A percentile compares a stretch with the other conserved stretches of the same genome.
Evolutionary conservation across 2,329 filamentous ascomycete species (phyloP).

Genomic region (Cordyceps tenuipes): DNA sequence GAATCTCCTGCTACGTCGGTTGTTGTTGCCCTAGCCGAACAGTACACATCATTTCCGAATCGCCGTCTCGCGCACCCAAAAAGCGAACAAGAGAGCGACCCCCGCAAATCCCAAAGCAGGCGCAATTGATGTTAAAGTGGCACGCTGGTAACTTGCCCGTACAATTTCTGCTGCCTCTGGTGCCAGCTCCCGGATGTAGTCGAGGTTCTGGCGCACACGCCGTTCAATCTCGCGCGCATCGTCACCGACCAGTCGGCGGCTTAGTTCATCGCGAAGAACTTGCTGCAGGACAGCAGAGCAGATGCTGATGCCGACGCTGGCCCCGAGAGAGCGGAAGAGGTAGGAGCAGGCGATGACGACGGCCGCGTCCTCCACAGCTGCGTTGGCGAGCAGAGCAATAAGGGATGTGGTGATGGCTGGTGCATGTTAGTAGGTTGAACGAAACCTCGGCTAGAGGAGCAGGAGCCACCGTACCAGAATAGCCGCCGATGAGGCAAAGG

Average conservation of each 20-base stretch:
- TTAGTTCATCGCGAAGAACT: conserved; percentile 50
- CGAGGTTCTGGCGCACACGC: conserved; percentile 60
- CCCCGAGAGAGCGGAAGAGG: conserved; percentile 70
- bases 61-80: conserved; percentile 51
- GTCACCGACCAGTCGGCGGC: conserved; percentile 44
- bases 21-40: no score
- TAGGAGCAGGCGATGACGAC: conserved; percentile 73
- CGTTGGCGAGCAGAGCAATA: conserved; percentile 64
- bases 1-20: no score
- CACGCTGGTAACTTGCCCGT: conserved; percentile 53
- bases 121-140: conserved; percentile 32
- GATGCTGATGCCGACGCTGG: conserved; percentile 66
- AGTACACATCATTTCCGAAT: background rate
- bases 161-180: conserved; percentile 52
- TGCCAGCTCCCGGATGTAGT: conserved; percentile 58
- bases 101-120: conserved; percentile 29
- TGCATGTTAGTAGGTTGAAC: background rate
- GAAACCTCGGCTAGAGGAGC: background rate
- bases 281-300: conserved; percentile 66
- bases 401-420: conserved; percentile 62
- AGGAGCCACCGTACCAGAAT: conserved; percentile 23
- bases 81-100: conserved; percentile 30
- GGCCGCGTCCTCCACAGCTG: conserved; percentile 57
- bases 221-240: conserved; percentile 59
- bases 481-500: conserved; percentile 34